Conservation (phyloP, 202 grass and related monocot genomes). For the Zizania palustris region DNA sequence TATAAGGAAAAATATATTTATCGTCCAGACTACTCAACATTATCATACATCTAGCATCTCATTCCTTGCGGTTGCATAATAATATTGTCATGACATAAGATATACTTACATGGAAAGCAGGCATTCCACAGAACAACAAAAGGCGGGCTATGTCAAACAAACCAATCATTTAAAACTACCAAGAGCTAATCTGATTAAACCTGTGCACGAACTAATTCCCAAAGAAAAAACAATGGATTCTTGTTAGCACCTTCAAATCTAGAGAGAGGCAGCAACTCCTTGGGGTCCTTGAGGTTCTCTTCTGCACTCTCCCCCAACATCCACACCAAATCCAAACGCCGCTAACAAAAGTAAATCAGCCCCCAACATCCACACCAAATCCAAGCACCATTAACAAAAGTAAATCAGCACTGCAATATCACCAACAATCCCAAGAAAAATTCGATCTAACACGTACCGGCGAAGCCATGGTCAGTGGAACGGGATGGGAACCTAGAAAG, state of each 20-base stretch:
- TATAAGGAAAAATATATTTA: conserved; percentile 19
- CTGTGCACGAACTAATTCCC: background rate
- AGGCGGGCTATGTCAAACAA: background rate
- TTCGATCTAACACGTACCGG: conserved; percentile 30
- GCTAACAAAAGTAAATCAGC: conserved; percentile 14
- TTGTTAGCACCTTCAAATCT: conserved; percentile 64
- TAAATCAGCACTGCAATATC: background rate
- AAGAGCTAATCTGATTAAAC: conserved; percentile 14
- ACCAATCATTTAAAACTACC: background rate
- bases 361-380: conserved; percentile 75
- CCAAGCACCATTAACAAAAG: background rate
- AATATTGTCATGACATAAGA: conserved; percentile 23
- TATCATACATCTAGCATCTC: conserved; percentile 18
- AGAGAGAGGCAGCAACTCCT: conserved; percentile 58
- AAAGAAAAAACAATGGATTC: background rate
- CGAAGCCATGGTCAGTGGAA: conserved; percentile 38
- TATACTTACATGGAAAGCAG: conserved; percentile 9
- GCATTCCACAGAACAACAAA: background rate
- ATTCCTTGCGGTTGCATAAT: conserved; percentile 17
- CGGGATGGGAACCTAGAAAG: background rate
- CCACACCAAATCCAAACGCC: conserved; percentile 58
- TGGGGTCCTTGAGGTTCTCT: conserved; percentile 62
- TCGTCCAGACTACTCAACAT: background rate
- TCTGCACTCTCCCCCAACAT: conserved; percentile 70
- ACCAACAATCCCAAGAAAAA: background rate